phyloP scores from a whole-genome alignment of 2,329 filamentous ascomycete genomes.

The Alternaria brassicicola region DNA sequence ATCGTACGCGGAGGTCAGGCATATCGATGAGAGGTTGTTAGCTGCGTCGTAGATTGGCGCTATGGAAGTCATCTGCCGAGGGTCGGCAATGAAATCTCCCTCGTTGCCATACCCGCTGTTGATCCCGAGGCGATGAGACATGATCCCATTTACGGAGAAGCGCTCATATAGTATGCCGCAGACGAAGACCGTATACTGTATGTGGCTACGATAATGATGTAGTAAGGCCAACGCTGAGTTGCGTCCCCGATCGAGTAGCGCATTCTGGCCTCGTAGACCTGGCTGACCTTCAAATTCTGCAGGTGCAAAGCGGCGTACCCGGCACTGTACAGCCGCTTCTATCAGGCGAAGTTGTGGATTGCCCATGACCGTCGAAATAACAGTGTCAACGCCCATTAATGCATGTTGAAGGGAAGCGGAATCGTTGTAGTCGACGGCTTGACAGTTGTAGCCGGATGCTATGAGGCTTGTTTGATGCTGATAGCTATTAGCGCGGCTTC shows the following conservation, averaged over 20 bases:
- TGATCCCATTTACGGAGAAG: conserved; percentile 71
- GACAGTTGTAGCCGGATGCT: conserved; percentile 67
- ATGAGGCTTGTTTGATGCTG: conserved; percentile 63
- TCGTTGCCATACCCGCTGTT: conserved; percentile 61
- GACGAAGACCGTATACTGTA: conserved; percentile 73
- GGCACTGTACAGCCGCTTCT: conserved; percentile 68
- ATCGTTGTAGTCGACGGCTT: conserved; percentile 70
- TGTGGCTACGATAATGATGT: conserved; percentile 61
- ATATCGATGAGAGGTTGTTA: conserved; percentile 57
- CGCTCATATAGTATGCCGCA: conserved; percentile 79
- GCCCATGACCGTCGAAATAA: conserved; percentile 76
- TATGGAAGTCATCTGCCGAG: conserved; percentile 63
- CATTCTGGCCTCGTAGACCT: conserved; percentile 59
- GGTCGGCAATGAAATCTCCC: conserved; percentile 70
- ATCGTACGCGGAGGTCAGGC: conserved; percentile 72
- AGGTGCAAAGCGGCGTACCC: conserved; percentile 73
- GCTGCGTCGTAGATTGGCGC: conserved; percentile 62
- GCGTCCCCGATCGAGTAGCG: conserved; percentile 67
- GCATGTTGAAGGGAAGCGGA: conserved; percentile 65
- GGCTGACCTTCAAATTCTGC: conserved; percentile 76
- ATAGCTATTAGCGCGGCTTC: conserved; percentile 13
- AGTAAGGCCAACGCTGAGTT: conserved; percentile 63
- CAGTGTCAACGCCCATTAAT: conserved; percentile 73
- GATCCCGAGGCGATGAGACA: conserved; percentile 63
- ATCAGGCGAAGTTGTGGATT: conserved; percentile 72